phyloP scores from a whole-genome alignment of 1,284 basidiomycete species.

The Cystobasidium sp. region DNA sequence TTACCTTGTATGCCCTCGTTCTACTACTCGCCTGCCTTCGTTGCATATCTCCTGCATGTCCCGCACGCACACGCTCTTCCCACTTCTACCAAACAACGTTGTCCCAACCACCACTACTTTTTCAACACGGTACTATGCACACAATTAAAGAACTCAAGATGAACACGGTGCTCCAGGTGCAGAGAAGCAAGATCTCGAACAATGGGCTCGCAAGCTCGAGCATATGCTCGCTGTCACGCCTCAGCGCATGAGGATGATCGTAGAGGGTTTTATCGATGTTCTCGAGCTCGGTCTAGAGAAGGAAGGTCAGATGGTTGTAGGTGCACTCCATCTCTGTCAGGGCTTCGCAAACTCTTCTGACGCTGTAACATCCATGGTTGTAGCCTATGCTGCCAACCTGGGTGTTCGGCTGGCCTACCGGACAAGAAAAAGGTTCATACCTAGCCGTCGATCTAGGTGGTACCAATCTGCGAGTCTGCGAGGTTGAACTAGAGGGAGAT shows the following conservation, averaged over 20 bases:
- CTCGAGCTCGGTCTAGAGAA: conserved; percentile 85
- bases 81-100: neutral
- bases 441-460: conserved; percentile 96
- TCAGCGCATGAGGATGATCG: conserved; percentile 95
- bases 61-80: neutral
- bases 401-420: conserved; percentile 95
- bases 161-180: conserved; percentile 18
- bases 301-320: conserved; percentile 81
- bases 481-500: conserved; percentile 85
- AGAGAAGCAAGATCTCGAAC: conserved; percentile 49
- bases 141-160: conserved; percentile 18
- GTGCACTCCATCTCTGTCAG: conserved; percentile 56
- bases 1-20: no score
- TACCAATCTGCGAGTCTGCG: conserved; percentile 96
- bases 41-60: no score
- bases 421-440: conserved; percentile 85
- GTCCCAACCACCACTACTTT: neutral
- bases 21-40: no score
- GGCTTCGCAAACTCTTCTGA: conserved; percentile 48
- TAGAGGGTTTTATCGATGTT: conserved; percentile 90
- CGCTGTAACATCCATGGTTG: conserved; percentile 26
- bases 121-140: neutral
- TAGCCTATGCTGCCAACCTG: conserved; percentile 75
- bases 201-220: conserved; percentile 52
- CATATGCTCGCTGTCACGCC: conserved; percentile 76